phyloP scores from a whole-genome alignment of 2,329 filamentous ascomycete species.

The Triangularia setosa region DNA sequence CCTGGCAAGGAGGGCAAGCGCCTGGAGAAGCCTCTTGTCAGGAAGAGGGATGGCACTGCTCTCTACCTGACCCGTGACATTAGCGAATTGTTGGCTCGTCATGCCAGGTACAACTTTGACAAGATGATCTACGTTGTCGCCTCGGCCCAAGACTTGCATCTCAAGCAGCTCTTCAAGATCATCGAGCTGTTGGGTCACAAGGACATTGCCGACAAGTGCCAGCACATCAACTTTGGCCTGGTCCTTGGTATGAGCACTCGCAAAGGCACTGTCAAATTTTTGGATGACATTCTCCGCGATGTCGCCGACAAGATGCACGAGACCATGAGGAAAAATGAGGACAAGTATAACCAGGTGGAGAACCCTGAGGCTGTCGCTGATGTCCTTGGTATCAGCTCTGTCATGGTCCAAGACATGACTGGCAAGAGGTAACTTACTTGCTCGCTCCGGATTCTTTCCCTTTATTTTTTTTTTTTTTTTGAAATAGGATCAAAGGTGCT shows the following conservation, averaged over 20 bases:
- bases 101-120: conserved; percentile 63
- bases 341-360: conserved; percentile 86
- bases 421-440: conserved; percentile 70
- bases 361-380: conserved; percentile 80
- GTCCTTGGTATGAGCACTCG: conserved; percentile 68
- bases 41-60: conserved; percentile 70
- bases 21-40: conserved; percentile 66
- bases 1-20: conserved; percentile 64
- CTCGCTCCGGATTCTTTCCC: no score
- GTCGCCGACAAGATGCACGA: conserved; percentile 96
- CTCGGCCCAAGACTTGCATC: conserved; percentile 66
- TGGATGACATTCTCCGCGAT: conserved; percentile 68
- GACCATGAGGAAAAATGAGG: conserved; percentile 85
- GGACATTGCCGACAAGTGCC: conserved; percentile 63
- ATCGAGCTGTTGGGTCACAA: conserved; percentile 66
- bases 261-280: conserved; percentile 71
- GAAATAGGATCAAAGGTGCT: neutral
- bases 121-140: conserved; percentile 79
- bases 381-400: conserved; percentile 84
- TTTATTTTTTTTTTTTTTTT: no score
- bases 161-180: conserved; percentile 73
- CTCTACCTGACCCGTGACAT: conserved; percentile 77
- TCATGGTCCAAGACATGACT: conserved; percentile 98
- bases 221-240: conserved; percentile 74
- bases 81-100: conserved; percentile 64